Percentiles rank a stretch among this genome's conserved stretches.
Conservation (phyloP, 2,329 filamentous ascomycete genomes). For the Metarhizium guizhouense region DNA sequence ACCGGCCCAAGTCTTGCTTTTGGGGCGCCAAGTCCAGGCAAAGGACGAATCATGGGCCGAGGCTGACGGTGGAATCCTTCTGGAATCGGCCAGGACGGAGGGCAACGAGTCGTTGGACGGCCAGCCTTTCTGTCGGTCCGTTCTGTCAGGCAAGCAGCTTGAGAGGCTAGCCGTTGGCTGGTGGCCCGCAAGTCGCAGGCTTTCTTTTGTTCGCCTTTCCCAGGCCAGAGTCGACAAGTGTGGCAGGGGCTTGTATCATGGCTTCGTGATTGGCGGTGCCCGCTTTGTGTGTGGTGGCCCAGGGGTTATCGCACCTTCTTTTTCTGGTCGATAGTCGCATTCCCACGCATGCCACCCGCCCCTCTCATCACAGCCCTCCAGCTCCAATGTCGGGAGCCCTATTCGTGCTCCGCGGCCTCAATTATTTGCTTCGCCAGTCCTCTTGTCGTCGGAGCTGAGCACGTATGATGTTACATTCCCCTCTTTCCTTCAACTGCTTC, state of each 20-base stretch:
- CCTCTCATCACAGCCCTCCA: slow-evolving; percentile 3
- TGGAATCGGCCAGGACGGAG: slow-evolving; percentile 1
- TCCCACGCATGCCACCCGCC: slow-evolving; percentile 2
- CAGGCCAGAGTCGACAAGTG: slow-evolving; percentile 1
- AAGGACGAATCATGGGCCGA: slow-evolving; percentile 3
- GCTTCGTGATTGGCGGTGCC: slow-evolving; percentile 7
- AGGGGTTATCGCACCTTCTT: slow-evolving; percentile 8
- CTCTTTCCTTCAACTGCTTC: slow-evolving; percentile 3
- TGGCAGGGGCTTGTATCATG: slow-evolving; percentile 1
- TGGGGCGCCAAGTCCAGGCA: neutral
- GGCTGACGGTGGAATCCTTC: slow-evolving; percentile 6
- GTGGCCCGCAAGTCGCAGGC: neutral
- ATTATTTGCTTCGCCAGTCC: neutral
- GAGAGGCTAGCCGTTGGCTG: neutral
- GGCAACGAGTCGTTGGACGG: neutral
- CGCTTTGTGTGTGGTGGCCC: slow-evolving; percentile 6
- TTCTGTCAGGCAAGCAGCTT: neutral
- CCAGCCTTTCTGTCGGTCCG: too few species aligned
- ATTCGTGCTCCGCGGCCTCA: neutral
- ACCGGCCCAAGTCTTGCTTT: slow-evolving; percentile 3
- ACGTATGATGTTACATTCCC: slow-evolving; percentile 5
- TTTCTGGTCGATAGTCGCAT: slow-evolving; percentile 8
- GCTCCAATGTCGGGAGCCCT: slow-evolving; percentile 3
- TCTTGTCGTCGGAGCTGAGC: neutral
- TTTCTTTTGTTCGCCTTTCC: neutral